Conservation (phyloP, 306 rosid genomes). For the Quercus engelmannii region DNA sequence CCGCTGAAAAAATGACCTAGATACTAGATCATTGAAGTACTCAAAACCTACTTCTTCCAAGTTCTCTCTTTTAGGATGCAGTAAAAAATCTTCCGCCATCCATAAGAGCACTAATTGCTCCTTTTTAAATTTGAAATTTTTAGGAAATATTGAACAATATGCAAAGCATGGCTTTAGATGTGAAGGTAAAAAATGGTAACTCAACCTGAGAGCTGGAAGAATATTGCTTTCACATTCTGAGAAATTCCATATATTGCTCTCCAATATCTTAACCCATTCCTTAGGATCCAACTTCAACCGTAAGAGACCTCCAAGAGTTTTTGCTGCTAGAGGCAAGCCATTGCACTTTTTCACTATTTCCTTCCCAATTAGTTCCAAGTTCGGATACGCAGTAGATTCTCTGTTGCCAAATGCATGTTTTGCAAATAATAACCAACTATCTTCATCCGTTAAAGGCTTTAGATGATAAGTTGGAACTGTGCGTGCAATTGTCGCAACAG, state of each 20-base stretch:
- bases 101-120: slow-evolving; percentile 12
- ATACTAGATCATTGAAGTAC: slow-evolving; percentile 18
- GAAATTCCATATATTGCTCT: slow-evolving; percentile 12
- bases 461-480: not conserved
- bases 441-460: not conserved
- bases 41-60: slow-evolving; percentile 6
- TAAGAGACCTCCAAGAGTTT: slow-evolving; percentile 19
- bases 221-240: slow-evolving; percentile 1
- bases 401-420: slow-evolving; percentile 11
- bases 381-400: not conserved
- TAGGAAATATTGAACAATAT: slow-evolving; percentile 26
- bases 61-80: not conserved
- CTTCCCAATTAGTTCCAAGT: slow-evolving; percentile 4
- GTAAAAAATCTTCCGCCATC: slow-evolving; percentile 28
- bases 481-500: not conserved
- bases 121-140: not conserved
- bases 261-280: slow-evolving; percentile 1
- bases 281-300: slow-evolving; percentile 6
- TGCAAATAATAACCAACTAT: slow-evolving; percentile 21
- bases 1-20: slow-evolving; percentile 25
- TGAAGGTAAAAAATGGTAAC: slow-evolving; percentile 11
- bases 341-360: slow-evolving; percentile 25
- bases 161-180: slow-evolving; percentile 23
- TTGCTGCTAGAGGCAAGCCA: slow-evolving; percentile 33
- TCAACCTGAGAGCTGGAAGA: slow-evolving; percentile 11